Evolutionary conservation across 441 rosid genomes (phyloP).

Genomic region (Adansonia rubrostipa): DNA sequence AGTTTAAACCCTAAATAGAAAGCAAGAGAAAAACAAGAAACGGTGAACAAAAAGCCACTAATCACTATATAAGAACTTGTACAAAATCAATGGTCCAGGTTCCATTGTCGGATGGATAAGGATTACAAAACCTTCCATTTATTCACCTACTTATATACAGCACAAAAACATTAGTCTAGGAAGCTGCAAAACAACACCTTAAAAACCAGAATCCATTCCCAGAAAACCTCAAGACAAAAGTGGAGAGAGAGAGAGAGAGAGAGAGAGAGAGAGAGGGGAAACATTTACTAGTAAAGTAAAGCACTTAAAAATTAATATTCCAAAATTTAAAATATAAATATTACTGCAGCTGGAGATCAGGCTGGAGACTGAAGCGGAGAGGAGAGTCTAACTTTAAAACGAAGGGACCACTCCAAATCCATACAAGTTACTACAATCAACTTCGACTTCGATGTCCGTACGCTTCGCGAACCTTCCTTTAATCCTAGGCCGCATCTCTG

Average conservation of each 20-base stretch:
- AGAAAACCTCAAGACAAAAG: neutral
- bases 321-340: neutral
- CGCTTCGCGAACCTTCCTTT: slow-evolving; percentile 96
- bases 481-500: slow-evolving; percentile 91
- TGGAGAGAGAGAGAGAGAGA: no score
- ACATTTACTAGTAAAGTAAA: neutral
- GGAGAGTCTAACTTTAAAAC: slow-evolving; percentile 39
- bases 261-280: no score
- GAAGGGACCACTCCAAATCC: slow-evolving; percentile 87
- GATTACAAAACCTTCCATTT: neutral
- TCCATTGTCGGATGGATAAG: neutral
- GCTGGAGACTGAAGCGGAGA: neutral
- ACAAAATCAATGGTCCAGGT: slow-evolving; percentile 10
- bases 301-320: neutral
- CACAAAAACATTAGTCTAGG: neutral
- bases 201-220: neutral
- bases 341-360: neutral
- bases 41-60: neutral
- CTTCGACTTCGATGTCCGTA: slow-evolving; percentile 46
- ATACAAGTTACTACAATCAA: slow-evolving; percentile 44
- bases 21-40: neutral
- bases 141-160: neutral
- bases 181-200: neutral
- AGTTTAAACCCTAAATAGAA: neutral
- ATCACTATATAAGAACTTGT: neutral